These are phyloP conservation scores for Rozella allomycis DNA, from an alignment of 371 early-diverging fungal genomes.

Conservation along the genomic window DNA sequence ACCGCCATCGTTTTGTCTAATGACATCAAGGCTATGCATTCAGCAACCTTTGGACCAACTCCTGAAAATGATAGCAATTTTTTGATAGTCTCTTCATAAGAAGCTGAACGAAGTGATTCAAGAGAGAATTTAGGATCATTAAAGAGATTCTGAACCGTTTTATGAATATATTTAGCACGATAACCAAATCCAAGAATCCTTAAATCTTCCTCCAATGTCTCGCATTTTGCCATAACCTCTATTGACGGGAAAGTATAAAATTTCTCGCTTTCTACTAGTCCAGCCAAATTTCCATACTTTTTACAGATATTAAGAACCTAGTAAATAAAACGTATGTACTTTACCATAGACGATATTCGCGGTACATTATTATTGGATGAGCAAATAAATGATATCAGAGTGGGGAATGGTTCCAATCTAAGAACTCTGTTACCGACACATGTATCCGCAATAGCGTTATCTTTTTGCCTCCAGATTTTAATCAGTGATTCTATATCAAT, in stretches of 20 bases:
- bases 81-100: too few relatives aligned
- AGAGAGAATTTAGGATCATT: constrained; percentile 1
- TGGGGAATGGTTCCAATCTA: constrained; percentile 67
- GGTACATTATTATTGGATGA: constrained; percentile 85
- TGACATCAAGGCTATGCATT: constrained; percentile 70
- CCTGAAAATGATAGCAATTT: constrained; percentile 5
- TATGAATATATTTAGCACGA: constrained; percentile 64
- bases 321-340: constrained; percentile 8
- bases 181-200: constrained; percentile 76
- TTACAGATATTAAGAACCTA: constrained; percentile 2
- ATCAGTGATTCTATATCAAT: constrained; percentile 36
- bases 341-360: constrained; percentile 75
- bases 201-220: constrained; percentile 39
- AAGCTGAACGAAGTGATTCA: background rate
- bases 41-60: constrained; percentile 89
- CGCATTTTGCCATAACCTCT: constrained; percentile 15
- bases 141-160: constrained; percentile 33
- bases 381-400: constrained; percentile 81
- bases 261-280: constrained; percentile 2
- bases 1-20: constrained; percentile 56
- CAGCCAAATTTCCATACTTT: constrained; percentile 8
- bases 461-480: constrained; percentile 31
- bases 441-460: background rate
- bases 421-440: constrained; percentile 7
- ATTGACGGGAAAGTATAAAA: constrained; percentile 54